Evolutionary conservation across 2,329 filamentous ascomycete genomes (phyloP).

Genomic region (Conoideocrella luteorostrata): DNA sequence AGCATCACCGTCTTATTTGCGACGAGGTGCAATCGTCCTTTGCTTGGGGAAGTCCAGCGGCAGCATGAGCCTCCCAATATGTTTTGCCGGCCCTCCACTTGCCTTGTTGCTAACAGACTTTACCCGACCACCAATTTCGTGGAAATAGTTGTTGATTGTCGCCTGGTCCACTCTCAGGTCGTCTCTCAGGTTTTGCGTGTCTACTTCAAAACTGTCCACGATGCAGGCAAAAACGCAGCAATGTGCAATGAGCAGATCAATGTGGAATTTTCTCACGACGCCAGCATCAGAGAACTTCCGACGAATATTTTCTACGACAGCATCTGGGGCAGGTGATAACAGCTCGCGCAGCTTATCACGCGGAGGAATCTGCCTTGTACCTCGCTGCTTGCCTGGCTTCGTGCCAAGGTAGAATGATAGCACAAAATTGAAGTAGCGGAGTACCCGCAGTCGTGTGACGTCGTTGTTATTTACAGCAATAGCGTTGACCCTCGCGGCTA

Average conservation of each 20-base stretch:
- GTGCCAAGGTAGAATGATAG: conserved; percentile 45
- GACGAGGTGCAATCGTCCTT: conserved; percentile 28
- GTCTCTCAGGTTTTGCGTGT: conserved; percentile 61
- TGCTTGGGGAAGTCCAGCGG: conserved; percentile 78
- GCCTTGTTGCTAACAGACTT: conserved; percentile 55
- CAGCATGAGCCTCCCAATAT: conserved; percentile 65
- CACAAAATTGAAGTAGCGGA: conserved; percentile 55
- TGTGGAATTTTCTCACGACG: conserved; percentile 63
- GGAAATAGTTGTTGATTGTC: conserved; percentile 64
- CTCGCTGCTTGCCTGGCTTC: conserved; percentile 39
- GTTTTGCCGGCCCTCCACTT: conserved; percentile 42
- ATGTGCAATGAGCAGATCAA: conserved; percentile 67
- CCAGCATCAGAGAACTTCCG: conserved; percentile 61
- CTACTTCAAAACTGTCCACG: conserved; percentile 66
- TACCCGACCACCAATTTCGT: conserved; percentile 67
- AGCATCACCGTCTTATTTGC: conserved; percentile 5
- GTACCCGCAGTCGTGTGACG: conserved; percentile 47
- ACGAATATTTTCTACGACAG: conserved; percentile 59
- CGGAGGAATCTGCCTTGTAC: conserved; percentile 46
- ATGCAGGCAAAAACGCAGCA: conserved; percentile 65
- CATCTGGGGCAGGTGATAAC: conserved; percentile 51
- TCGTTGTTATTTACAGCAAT: conserved; percentile 48
- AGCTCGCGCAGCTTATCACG: conserved; percentile 55
- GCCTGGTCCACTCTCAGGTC: conserved; percentile 68
- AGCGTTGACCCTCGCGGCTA: conserved; percentile 54